These are phyloP conservation scores for Chenopodium quinoa DNA, from an alignment of 148 eudicot species.

Conservation along the genomic window DNA sequence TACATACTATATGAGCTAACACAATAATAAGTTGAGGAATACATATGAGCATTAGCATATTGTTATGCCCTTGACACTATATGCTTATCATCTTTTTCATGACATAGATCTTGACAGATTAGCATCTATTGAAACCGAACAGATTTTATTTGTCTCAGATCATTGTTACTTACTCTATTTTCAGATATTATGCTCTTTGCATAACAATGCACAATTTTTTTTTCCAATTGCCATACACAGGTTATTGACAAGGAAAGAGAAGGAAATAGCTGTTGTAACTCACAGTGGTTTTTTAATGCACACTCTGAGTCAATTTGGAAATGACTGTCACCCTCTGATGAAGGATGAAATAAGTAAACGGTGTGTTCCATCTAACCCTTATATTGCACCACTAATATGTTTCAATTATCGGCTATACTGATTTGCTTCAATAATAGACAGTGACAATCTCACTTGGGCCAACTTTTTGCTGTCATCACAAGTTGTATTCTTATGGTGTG, in stretches of 20 bases:
- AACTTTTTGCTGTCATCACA: not conserved
- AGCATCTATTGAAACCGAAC: not conserved
- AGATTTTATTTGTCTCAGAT: not conserved
- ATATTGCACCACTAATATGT: not conserved
- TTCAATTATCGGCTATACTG: not conserved
- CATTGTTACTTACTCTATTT: slow-evolving; percentile 15
- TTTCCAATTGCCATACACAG: slow-evolving; percentile 32
- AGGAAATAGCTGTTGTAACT: slow-evolving; percentile 90
- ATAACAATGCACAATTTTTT: not conserved
- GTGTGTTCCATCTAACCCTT: slow-evolving; percentile 29
- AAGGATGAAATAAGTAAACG: slow-evolving; percentile 67
- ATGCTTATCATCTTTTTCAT: not conserved
- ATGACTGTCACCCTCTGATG: slow-evolving; percentile 65
- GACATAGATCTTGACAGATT: not conserved
- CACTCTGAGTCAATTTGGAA: slow-evolving; percentile 59
- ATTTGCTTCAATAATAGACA: not conserved
- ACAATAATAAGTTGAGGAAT: not conserved
- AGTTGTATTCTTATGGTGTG: not conserved
- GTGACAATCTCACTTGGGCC: not conserved
- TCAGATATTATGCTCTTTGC: not conserved
- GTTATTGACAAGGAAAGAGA: slow-evolving; percentile 79
- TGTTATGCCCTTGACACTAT: not conserved
- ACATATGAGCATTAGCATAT: not conserved
- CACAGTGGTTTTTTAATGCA: slow-evolving; percentile 90
- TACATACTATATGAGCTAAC: not conserved